These are phyloP conservation scores for Fomitopsis schrenkii DNA, from an alignment of 1,284 basidiomycete species.

Conservation along the genomic window DNA sequence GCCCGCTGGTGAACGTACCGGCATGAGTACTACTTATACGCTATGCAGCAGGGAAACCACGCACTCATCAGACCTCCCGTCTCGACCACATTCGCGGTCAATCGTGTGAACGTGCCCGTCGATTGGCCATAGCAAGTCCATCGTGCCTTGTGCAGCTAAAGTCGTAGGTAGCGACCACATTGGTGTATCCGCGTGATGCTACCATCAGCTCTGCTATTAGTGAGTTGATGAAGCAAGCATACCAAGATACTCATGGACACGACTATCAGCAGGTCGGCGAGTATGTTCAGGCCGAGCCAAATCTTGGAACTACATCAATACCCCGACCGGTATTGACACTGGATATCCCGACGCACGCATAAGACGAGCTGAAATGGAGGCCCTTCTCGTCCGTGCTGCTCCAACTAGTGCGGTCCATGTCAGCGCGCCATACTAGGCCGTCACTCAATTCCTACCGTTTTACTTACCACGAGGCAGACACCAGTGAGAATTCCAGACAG, in stretches of 20 bases:
- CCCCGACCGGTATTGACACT: too few relatives aligned
- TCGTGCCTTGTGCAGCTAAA: background rate
- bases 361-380: background rate
- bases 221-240: background rate
- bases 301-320: background rate
- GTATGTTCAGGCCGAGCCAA: background rate
- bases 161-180: background rate
- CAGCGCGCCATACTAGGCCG: too few relatives aligned
- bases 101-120: background rate
- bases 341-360: background rate
- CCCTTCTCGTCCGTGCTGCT: background rate
- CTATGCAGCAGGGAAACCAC: background rate
- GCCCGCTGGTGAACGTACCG: background rate
- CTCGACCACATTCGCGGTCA: background rate
- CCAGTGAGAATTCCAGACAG: background rate
- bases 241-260: background rate
- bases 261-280: background rate
- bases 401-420: too few relatives aligned
- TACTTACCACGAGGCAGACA: background rate
- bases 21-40: background rate
- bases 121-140: background rate
- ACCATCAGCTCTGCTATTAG: too few relatives aligned
- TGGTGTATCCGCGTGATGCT: too few relatives aligned
- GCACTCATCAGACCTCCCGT: background rate
- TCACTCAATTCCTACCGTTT: background rate